Base-by-base conservation (phyloP, 495 filamentous ascomycete genomes). In the Penicillium tannophilum region DNA sequence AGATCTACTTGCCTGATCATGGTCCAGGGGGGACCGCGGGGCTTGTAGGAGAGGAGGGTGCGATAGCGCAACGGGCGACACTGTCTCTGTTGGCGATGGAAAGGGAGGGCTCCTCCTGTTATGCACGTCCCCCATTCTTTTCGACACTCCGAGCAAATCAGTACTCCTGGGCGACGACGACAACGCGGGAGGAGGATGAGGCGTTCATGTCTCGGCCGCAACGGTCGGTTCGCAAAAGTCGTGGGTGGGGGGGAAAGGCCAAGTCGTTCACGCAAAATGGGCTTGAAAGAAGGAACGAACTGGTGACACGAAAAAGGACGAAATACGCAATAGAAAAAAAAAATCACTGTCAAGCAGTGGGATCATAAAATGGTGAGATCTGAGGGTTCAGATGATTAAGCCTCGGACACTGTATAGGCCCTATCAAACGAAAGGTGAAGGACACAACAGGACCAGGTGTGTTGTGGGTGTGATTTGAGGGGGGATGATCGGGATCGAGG, bases 31-130 rank as follows among this genome's bases (percentile, higher is more conserved):
- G 31, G 72, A 68, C 47, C 69, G 69, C 36, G 70, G 61, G 35
- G 64, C 63, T 41, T 63, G 63, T 60, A 60, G 47, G 52, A 66
- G 63, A 48, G 72, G 67, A 58, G 73, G 64, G 30, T 66, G 69
- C 28, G 67, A 52, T 16, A 67, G 57, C 55, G 66, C 65, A 52
- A 67, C 54, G 52, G 73, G 59, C 52, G 73, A 70, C 54, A 69
- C 65, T 31, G 74, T 75, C 65, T 73, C 71, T 53, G 74, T 71
- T 60, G 73, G 74, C 65, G 75, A 78, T 63, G 75, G 71, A 61
- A 74, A 71, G 61, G 76, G 73, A 74, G 74, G 63, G 58, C 69
- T 76, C 63, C 68, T 75, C 70, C 71, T 72, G 56, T 64, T 71
- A 66, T 68, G 69, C 63, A 71, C 67, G 61, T 76, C 71, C 63